Percentiles rank a stretch among this genome's conserved stretches.
phyloP scores from a whole-genome alignment of 305 asterid species.

The Nicotiana rustica region DNA sequence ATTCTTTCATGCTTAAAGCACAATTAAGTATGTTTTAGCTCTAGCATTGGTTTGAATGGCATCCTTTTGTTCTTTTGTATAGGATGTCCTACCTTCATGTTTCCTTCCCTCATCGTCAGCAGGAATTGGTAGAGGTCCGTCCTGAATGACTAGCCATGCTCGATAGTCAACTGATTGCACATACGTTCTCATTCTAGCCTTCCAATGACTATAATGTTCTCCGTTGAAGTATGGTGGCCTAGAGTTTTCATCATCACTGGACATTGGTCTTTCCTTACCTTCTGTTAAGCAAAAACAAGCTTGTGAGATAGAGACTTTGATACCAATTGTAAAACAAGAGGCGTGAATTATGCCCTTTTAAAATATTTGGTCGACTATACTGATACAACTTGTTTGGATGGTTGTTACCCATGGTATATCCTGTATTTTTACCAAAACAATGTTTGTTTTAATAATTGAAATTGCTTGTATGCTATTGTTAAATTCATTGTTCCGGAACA shows the following conservation, averaged over 20 bases:
- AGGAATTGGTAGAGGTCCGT: neutral
- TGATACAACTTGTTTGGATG: too few species aligned
- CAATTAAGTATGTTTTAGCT: neutral
- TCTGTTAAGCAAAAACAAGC: neutral
- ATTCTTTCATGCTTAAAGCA: neutral
- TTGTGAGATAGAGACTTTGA: neutral
- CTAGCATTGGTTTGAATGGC: neutral
- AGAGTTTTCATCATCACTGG: neutral
- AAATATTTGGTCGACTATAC: too few species aligned
- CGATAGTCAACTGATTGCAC: constrained; percentile 10
- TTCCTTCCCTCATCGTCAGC: neutral
- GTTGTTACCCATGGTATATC: too few species aligned
- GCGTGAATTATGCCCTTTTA: too few species aligned
- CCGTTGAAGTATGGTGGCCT: neutral
- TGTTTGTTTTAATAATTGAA: too few species aligned
- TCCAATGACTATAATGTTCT: neutral
- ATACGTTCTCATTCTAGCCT: neutral
- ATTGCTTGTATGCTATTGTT: too few species aligned
- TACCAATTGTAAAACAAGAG: too few species aligned
- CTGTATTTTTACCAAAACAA: too few species aligned
- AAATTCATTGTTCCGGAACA: too few species aligned
- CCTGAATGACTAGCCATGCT: neutral
- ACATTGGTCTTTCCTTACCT: neutral
- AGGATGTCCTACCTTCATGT: neutral
- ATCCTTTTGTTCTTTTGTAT: neutral